Base-by-base conservation (phyloP, 2,329 filamentous ascomycete species). In the Ophiostoma sp. region DNA sequence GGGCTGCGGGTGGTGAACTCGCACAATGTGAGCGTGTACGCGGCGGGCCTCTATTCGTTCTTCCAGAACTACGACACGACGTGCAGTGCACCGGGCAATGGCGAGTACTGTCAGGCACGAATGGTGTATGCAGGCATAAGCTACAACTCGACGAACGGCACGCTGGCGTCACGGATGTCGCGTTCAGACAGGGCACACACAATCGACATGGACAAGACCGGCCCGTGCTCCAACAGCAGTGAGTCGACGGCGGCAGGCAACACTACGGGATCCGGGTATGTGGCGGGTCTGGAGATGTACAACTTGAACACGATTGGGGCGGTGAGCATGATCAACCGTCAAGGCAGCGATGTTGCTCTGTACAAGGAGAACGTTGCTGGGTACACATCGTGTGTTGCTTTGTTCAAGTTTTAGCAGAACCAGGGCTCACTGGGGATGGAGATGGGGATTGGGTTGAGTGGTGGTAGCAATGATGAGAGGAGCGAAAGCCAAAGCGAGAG, bases 1-100 rank as follows among this genome's bases (percentile, higher is more conserved):
- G 89, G 85, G 6, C 76, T 90, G 17, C 82, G 88, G 1, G 81
- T 90, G 69, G 75, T 88, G 52, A 81, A 86, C 74, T 84, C 82
- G 23, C 77, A 76, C 5, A 80, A 83, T 72, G 78, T 89, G 66
- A 77, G 83, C 71, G 77, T 86, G 67, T 88, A 89, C 72, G 87
- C 87, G 23, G 85, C 83, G 0, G 88, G 88, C 0, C 76, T 89
- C 39, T 90, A 90, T 79, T 80, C 78, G 41, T 86, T 84, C 73
- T 89, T 89, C 78, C 84, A 86, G 76, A 83, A 86, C 76, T 87
- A 88, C 76, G 82, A 84, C 74, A 82, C 73, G 2, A 70, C 71
- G 48, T 83, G 81, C 74, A 78, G 77, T 23, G 76, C 77, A 5
- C 74, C 79, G 3, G 77, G 76, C 0, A 75, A 77, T 33, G 13